Base-by-base conservation (phyloP, 371 early-diverging fungal genomes). In the Mortierella sp. region DNA sequence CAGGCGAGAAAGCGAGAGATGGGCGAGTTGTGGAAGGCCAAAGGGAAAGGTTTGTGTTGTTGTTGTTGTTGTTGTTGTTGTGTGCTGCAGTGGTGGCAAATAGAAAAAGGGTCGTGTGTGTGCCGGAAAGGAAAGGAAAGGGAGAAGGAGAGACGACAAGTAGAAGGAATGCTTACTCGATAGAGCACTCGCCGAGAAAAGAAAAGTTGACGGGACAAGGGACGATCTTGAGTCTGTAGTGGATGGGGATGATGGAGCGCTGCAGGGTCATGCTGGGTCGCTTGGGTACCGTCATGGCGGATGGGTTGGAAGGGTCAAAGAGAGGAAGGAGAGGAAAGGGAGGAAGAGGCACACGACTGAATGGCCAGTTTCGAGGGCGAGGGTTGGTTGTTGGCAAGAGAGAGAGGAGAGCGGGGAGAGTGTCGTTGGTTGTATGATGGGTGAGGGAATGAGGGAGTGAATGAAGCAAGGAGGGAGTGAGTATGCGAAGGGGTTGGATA, bases 191-290 rank as follows among this genome's bases (percentile, higher is more conserved):
- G 64, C 86, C 86, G n/a, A 86, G 82, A 57, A 86, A 86, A 4
- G 81, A 81, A 69, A 76, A 86, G 70, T 86, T 79, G 72, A 86
- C 79, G 1, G 86, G 86, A 74, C 86, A 86, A 28, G 86, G 86
- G 14, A 86, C 79, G 48, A 86, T 86, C 77, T 86, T 86, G 21
- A 86, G 76, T 46, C 64, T 78, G 72, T 86, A 86, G 70, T 86
- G 86, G 67, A 81, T 69, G 59, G 86, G 86, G 67, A 86, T 74
- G 79, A 86, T 81, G 79, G 82, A 81, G 50, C 79, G 79, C 53
- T 81, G 86, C 31, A 86, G 71, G 53, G 71, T 78, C 74, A 74
- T 43, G 76, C 79, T 81, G 11, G 79, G 82, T 48, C 86, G 69
- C 75, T 81, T 86, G 69, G 86, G 82, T 44, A 86, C 71, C 21